Base-by-base conservation (phyloP, 1,284 basidiomycete species). In the Cutaneotrichosporon daszewskae region DNA sequence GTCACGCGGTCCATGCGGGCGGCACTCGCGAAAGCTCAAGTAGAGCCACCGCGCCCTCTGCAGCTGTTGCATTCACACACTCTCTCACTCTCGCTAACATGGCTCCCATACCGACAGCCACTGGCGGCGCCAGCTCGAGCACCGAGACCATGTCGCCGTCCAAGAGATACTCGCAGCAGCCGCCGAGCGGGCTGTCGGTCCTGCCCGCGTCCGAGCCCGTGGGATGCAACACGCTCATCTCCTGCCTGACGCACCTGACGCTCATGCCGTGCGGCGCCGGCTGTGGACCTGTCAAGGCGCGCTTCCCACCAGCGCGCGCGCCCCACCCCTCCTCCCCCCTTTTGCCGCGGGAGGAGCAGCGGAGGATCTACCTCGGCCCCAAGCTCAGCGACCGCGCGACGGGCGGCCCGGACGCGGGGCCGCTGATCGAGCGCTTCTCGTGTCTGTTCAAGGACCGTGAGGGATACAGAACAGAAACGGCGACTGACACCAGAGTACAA, bases 391-490 rank as follows among this genome's bases (percentile, higher is more conserved):
- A 63, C 45, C 50, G 65, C 33, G 62, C 65, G 9, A 68, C 67
- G 1, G 62, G 62, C 25, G 66, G 66, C 1, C 67, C 67, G 0
- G 65, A 69, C 45, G 67, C 64, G 1, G 67, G 67, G 4, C 67
- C 67, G 0, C 49, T 69, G 23, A 68, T 69, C 16, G 67, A 69
- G 55, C 52, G 67, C 24, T 69, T 68, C 52, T 57, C 55, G 42
- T 66, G 65, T 52, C 37, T 68, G 32, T 68, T 68, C 58, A 64
- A 64, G 48, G 60, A 68, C 49, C 65, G 65, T 65, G 43, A 49
- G 65, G 64, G 5, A 5, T 4, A 17, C 19, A n/a, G 3, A 19
- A 19, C 10, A 22, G 17, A 28, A n/a, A 10, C 38, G 11, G 23
- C 32, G 7, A 19, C 27, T 48, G 23, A 37, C 40, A 18, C 37